Conservation (phyloP, 805 yeast species). For the Teunomyces barrocoloradensis region DNA sequence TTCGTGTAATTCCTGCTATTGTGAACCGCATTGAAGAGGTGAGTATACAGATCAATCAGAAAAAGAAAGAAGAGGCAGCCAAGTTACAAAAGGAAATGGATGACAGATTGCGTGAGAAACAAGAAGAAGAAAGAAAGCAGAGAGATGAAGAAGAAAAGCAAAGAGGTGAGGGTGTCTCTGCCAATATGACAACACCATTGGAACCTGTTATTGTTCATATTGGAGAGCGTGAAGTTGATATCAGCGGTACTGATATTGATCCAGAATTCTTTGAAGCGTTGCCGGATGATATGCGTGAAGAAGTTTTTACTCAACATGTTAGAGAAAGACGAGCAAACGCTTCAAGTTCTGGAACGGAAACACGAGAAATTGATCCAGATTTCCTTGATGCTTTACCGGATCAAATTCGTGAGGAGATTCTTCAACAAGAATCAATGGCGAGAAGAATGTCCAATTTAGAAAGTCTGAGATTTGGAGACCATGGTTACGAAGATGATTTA, state of each 20-base stretch:
- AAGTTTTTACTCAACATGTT: conserved; percentile 82
- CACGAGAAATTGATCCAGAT: conserved; percentile 73
- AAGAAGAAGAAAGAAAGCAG: conserved; percentile 28
- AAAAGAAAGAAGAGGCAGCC: conserved; percentile 29
- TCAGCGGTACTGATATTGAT: conserved; percentile 87
- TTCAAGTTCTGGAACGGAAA: conserved; percentile 37
- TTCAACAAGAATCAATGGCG: conserved; percentile 54
- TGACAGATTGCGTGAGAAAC: conserved; percentile 26
- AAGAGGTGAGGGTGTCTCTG: conserved; percentile 9
- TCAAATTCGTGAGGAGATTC: conserved; percentile 57
- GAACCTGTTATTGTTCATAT: conserved; percentile 67
- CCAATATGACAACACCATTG: conserved; percentile 14
- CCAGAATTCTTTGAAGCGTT: conserved; percentile 86
- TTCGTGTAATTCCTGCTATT: conserved; percentile 29
- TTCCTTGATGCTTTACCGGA: conserved; percentile 81
- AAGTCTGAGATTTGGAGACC: conserved; percentile 22
- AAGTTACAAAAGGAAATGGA: conserved; percentile 23
- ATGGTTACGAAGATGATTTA: conserved; percentile 19
- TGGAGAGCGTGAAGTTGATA: conserved; percentile 77
- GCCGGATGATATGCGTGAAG: conserved; percentile 91
- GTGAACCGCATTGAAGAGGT: conserved; percentile 48
- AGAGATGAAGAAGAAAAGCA: conserved; percentile 28
- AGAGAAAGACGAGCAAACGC: conserved; percentile 69
- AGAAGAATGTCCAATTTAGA: conserved; percentile 31
- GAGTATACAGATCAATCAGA: conserved; percentile 39